Percentiles rank a stretch among this genome's conserved stretches.
phyloP scores from a whole-genome alignment of 345 rosid species.

The Eucalyptus pumila region DNA sequence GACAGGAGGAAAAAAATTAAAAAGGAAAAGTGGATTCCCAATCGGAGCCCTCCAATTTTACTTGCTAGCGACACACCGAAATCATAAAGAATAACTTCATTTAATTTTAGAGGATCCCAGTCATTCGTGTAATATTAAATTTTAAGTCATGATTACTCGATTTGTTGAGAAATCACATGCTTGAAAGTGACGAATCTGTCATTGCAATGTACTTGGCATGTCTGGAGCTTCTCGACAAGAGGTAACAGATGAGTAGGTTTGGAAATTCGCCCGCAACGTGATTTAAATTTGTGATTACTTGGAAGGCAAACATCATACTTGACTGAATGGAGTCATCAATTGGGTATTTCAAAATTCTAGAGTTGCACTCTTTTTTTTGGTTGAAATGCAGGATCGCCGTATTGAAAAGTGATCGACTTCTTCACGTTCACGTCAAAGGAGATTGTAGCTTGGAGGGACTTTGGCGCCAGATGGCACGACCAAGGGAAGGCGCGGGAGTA shows the following conservation, averaged over 20 bases:
- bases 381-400: background rate
- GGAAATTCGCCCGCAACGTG: background rate
- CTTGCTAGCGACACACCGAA: background rate
- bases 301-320: background rate
- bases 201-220: background rate
- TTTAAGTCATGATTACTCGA: background rate
- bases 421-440: background rate
- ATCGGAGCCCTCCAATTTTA: background rate
- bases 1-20: no score
- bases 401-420: background rate
- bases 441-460: background rate
- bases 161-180: no score
- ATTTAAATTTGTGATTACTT: background rate
- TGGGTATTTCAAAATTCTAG: background rate
- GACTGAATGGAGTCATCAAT: background rate
- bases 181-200: background rate
- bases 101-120: background rate
- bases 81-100: no score
- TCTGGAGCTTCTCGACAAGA: background rate
- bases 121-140: background rate
- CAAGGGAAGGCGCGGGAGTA: background rate
- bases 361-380: background rate
- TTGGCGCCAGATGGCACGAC: background rate
- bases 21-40: background rate
- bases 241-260: no score